Conservation (phyloP, 352 stramenopile species). For the Phytophthora pinifolia region DNA sequence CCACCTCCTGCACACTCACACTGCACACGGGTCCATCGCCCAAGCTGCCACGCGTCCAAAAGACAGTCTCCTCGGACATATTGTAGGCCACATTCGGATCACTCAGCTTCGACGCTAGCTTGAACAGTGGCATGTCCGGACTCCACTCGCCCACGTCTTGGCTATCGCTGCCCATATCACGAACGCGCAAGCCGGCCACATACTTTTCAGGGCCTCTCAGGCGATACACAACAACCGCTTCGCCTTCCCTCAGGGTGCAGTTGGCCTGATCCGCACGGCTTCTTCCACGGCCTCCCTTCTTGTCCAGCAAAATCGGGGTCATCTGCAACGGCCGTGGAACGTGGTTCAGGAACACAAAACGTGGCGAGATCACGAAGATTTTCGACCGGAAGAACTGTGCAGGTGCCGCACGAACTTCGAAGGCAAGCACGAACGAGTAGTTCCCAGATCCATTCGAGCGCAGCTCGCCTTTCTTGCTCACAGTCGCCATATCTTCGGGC, state of each 20-base stretch:
- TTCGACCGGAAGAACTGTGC: conserved; percentile 84
- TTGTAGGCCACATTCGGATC: conserved; percentile 47
- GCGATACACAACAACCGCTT: conserved; percentile 65
- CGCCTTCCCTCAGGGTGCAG: conserved; percentile 48
- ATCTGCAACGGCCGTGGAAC: conserved; percentile 66
- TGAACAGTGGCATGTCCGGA: conserved; percentile 49
- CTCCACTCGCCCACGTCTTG: conserved; percentile 62
- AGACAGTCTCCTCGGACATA: conserved; percentile 43
- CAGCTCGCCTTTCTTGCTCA: conserved; percentile 78
- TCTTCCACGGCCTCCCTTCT: conserved; percentile 55
- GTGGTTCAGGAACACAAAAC: conserved; percentile 72
- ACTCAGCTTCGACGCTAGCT: conserved; percentile 39
- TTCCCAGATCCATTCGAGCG: conserved; percentile 41
- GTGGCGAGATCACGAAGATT: conserved; percentile 76
- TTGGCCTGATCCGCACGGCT: conserved; percentile 36
- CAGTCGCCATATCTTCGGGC: conserved; percentile 62
- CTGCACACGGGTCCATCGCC: conserved; percentile 77
- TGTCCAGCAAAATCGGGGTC: conserved; percentile 77
- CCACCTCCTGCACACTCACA: conserved; percentile 51
- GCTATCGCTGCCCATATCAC: conserved; percentile 55
- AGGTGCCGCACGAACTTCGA: conserved; percentile 75
- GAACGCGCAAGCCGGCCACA: conserved; percentile 58
- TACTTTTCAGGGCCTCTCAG: conserved; percentile 76
- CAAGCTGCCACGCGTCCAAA: conserved; percentile 73
- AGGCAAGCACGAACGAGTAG: conserved; percentile 77